Conservation (phyloP, 257 asterid species). For the Penstemon davidsonii region DNA sequence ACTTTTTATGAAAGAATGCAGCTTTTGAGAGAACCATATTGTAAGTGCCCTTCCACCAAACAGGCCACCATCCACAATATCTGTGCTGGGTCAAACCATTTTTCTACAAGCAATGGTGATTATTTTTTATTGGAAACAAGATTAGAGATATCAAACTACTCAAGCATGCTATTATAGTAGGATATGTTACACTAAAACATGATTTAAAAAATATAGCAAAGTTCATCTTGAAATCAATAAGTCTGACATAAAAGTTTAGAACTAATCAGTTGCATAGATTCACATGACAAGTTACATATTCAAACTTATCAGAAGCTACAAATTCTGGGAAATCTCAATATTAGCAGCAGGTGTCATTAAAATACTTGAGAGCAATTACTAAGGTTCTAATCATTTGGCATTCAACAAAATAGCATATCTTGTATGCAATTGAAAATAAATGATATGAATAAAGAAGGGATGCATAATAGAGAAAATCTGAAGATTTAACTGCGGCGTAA, state of each 20-base stretch:
- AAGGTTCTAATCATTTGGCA: neutral
- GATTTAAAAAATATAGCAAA: neutral
- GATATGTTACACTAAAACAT: neutral
- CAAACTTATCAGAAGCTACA: neutral
- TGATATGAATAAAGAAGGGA: neutral
- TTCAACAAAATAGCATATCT: neutral
- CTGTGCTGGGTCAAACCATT: constrained; percentile 35
- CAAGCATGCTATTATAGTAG: neutral
- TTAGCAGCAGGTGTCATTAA: neutral
- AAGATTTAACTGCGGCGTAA: neutral
- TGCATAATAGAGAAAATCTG: no score
- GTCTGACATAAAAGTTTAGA: neutral
- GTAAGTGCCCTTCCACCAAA: constrained; percentile 69
- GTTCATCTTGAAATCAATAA: neutral
- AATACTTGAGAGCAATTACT: neutral
- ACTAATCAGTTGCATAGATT: constrained; percentile 3
- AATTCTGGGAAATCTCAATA: constrained; percentile 3
- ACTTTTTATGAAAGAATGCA: constrained; percentile 59
- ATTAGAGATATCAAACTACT: constrained; percentile 13
- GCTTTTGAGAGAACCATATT: constrained; percentile 75
- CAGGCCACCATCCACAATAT: constrained; percentile 79
- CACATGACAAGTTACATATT: neutral
- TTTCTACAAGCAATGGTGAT: constrained; percentile 32
- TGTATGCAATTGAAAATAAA: neutral
- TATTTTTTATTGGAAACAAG: neutral